Evolutionary conservation across 306 rosid genomes (phyloP), one percentile per base, ranked within the genome.

Genomic region (Fagus crenata): DNA sequence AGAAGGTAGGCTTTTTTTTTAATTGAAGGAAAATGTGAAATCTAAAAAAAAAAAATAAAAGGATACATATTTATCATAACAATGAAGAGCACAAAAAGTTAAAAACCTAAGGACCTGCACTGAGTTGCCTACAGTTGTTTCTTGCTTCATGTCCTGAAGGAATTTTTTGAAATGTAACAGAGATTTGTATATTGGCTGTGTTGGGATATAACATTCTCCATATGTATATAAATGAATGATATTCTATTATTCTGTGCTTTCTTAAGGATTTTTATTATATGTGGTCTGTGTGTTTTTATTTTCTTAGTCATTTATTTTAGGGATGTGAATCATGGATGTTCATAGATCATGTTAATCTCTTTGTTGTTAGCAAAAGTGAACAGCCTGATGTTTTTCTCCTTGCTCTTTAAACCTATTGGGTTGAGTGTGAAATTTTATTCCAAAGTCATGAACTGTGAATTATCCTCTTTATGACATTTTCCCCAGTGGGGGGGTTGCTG

Each of bases 181-280:
- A 35, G 51, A 31, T 54, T 61, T 81, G 72, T 81, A 69, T 36
- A 49, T 75, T 18, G 1, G 49, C 73, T 9, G 56, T 70, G 17
- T 3, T 40, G 14, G 39, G 32, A 33, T 72, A 33, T 72, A 42
- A 7, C 28, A 31, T 4, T 1, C 49, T 72, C 13, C 46, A 35
- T 72, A 36, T 69, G 65, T 81, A 63, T 75, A 53, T 51, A 81
- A 71, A 70, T 75, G 40, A 71, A 60, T 53, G 53, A 15, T 36
- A 53, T 51, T 22, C 28, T 22, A 22, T 22, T 22, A 22, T 22
- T 22, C 28, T 31, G 36, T 75, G 32, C 37, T 49, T 17, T 60
- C 64, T 36, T 1, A 42, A 7, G 3, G 39, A 3, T 2, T 56
- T 18, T 58, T 58, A 7, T 56, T 1, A 17, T 11, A 6, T 28